phyloP scores from a whole-genome alignment of 768 basidiomycete species.

The Mycena epipterygia region DNA sequence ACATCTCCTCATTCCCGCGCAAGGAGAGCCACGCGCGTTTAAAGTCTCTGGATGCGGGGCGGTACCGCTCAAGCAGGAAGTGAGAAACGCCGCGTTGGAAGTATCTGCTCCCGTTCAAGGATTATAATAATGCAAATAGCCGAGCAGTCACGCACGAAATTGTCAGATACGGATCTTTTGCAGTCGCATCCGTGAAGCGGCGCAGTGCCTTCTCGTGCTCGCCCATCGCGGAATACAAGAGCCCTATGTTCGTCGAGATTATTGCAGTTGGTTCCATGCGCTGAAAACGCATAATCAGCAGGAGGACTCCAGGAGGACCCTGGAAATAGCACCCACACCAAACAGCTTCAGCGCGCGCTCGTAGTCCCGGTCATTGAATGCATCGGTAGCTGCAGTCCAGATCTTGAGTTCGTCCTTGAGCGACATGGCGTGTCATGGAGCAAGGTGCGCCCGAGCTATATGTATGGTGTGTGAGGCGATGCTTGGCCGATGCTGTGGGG shows the following conservation, averaged over 20 bases:
- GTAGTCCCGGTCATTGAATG: constrained; percentile 6
- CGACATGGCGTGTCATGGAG: too few relatives aligned
- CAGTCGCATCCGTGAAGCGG: constrained; percentile 18
- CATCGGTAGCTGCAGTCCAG: constrained; percentile 13
- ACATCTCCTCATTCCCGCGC: constrained; percentile 28
- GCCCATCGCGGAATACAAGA: constrained; percentile 18
- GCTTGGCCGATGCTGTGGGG: too few relatives aligned
- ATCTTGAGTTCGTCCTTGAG: constrained; percentile 18
- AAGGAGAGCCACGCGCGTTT: constrained; percentile 18
- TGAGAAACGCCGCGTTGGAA: constrained; percentile 31
- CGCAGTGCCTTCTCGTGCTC: constrained; percentile 28
- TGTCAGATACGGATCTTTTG: constrained; percentile 15
- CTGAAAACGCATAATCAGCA: not conserved
- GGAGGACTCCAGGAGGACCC: too few relatives aligned
- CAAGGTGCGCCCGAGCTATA: too few relatives aligned
- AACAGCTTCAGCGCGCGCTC: not conserved
- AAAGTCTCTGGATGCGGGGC: constrained; percentile 19
- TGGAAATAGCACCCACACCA: not conserved
- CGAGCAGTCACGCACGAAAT: constrained; percentile 8
- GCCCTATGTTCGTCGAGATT: constrained; percentile 22
- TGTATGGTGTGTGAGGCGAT: too few relatives aligned
- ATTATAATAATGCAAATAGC: too few relatives aligned
- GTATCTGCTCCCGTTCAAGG: not conserved
- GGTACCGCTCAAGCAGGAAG: constrained; percentile 24
- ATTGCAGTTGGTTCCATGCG: constrained; percentile 8